Percentiles rank a stretch among this genome's conserved stretches.
Evolutionary conservation across 331 rosid species (phyloP).

Genomic region (Quercus lobata): DNA sequence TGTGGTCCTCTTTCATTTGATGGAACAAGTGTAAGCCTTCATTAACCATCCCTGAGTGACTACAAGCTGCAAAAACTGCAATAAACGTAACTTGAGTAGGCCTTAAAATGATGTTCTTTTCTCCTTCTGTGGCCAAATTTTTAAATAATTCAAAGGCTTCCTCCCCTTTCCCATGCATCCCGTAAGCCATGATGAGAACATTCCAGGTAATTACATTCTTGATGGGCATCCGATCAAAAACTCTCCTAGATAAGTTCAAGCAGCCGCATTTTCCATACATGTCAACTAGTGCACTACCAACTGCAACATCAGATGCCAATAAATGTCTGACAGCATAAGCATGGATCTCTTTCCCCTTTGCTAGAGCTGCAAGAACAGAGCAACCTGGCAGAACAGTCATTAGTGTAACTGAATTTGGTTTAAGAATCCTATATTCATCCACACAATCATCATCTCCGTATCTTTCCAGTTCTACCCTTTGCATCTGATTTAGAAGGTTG

Average conservation of each 20-base stretch:
- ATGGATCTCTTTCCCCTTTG: slow-evolving; percentile 82
- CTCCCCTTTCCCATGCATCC: slow-evolving; percentile 80
- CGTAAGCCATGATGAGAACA: slow-evolving; percentile 80
- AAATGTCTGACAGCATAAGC: slow-evolving; percentile 62
- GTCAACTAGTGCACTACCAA: slow-evolving; percentile 81
- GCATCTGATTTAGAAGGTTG: slow-evolving; percentile 57
- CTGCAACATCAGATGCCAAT: slow-evolving; percentile 66
- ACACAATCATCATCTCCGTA: slow-evolving; percentile 12
- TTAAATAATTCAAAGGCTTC: slow-evolving; percentile 65
- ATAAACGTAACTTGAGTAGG: slow-evolving; percentile 79
- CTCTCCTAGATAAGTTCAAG: slow-evolving; percentile 49
- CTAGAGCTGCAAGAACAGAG: slow-evolving; percentile 65
- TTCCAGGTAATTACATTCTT: slow-evolving; percentile 86
- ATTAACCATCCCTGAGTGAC: slow-evolving; percentile 74
- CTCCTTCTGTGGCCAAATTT: slow-evolving; percentile 55
- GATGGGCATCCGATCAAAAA: slow-evolving; percentile 63
- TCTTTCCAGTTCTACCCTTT: slow-evolving; percentile 23
- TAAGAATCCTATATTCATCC: slow-evolving; percentile 35
- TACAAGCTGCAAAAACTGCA: slow-evolving; percentile 73
- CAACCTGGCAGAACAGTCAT: slow-evolving; percentile 92
- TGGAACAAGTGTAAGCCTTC: slow-evolving; percentile 66
- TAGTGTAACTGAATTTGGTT: slow-evolving; percentile 81
- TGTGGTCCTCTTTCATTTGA: slow-evolving; percentile 53
- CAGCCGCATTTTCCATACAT: slow-evolving; percentile 96
- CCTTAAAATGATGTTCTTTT: slow-evolving; percentile 29